Evolutionary conservation across 177 flowering plant genomes (phyloP).

Genomic region (Telopea speciosissima): DNA sequence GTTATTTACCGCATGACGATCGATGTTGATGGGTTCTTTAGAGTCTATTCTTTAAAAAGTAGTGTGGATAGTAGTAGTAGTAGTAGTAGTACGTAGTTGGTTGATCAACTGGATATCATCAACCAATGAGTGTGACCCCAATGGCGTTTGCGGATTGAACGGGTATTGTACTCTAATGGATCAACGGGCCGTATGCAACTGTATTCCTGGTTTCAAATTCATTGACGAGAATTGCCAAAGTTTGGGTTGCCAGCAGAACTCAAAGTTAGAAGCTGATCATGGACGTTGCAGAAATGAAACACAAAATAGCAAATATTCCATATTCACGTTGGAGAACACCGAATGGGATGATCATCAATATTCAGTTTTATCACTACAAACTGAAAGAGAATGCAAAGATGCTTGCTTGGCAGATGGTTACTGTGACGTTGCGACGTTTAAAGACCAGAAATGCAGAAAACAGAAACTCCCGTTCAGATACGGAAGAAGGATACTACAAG

Average conservation of each 20-base stretch:
- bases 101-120: background rate
- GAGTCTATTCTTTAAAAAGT: background rate
- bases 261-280: constrained; percentile 3
- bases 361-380: background rate
- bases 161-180: constrained; percentile 4
- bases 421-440: constrained; percentile 19
- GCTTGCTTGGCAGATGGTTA: constrained; percentile 23
- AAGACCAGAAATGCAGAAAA: constrained; percentile 13
- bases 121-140: constrained; percentile 8
- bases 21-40: background rate
- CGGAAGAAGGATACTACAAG: constrained; percentile 7
- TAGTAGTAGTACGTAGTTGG: no score
- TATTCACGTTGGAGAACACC: background rate
- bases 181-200: background rate
- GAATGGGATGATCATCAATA: constrained; percentile 11
- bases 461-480: constrained; percentile 23
- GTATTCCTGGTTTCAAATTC: constrained; percentile 16
- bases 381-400: constrained; percentile 12
- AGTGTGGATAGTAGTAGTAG: no score
- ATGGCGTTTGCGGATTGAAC: constrained; percentile 16
- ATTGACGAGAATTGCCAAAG: background rate
- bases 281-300: constrained; percentile 4
- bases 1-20: background rate
- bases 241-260: constrained; percentile 15
- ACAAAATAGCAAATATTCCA: background rate